These are phyloP conservation scores for Pisolithus thermaeus DNA, from an alignment of 1,284 basidiomycete genomes.

Conservation along the genomic window DNA sequence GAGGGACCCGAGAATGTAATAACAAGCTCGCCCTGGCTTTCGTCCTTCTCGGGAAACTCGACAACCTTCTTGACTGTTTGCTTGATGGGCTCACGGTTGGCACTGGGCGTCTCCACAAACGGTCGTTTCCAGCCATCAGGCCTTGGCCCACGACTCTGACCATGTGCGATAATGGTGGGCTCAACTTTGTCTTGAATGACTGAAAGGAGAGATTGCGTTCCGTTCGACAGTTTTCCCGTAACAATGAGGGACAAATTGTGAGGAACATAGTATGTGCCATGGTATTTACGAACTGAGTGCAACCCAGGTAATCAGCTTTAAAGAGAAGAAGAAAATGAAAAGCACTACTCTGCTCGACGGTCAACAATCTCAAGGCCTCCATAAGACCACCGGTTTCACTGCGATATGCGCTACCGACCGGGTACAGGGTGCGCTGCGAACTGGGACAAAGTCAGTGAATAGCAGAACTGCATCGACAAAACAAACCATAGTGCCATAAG, in stretches of 20 bases:
- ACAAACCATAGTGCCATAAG: conserved; percentile 81
- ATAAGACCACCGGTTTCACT: conserved; percentile 97
- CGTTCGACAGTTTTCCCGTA: conserved; percentile 70
- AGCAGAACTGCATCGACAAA: neutral
- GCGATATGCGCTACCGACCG: conserved; percentile 81
- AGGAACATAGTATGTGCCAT: conserved; percentile 88
- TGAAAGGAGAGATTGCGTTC: conserved; percentile 63
- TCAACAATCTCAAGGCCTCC: conserved; percentile 83
- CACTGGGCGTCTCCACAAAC: conserved; percentile 85
- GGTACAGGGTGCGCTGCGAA: conserved; percentile 76
- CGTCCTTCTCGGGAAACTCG: conserved; percentile 98
- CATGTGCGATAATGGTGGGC: conserved; percentile 70
- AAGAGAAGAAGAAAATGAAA: neutral
- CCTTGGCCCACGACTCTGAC: conserved; percentile 58
- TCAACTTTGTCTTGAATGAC: conserved; percentile 81
- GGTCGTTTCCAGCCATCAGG: conserved; percentile 90
- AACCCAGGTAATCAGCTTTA: conserved; percentile 7
- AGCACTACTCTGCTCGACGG: conserved; percentile 80
- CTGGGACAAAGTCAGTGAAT: conserved; percentile 35
- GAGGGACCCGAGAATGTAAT: conserved; percentile 79
- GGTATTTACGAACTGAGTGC: conserved; percentile 79
- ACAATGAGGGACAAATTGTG: conserved; percentile 89
- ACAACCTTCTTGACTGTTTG: conserved; percentile 59
- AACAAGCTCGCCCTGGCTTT: conserved; percentile 86
- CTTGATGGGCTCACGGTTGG: conserved; percentile 52